These are phyloP conservation scores for Panicum virgatum DNA, from an alignment of 202 grass and related monocot species.

Conservation along the genomic window DNA sequence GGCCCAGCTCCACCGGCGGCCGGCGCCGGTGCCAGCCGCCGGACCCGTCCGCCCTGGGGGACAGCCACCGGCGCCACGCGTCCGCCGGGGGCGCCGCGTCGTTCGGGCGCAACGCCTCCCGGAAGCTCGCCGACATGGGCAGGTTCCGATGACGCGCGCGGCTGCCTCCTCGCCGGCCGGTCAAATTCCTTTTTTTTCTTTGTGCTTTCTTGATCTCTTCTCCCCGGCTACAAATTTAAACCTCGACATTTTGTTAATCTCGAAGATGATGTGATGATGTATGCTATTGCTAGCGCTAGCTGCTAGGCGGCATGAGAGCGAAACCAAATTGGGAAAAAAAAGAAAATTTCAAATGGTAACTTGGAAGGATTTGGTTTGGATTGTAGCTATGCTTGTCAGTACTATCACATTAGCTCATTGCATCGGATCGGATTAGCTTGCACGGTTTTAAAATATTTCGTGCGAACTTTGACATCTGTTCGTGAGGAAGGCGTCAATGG, in stretches of 20 bases:
- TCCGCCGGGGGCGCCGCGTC: conserved; percentile 41
- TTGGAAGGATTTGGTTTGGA: neutral
- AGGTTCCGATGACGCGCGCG: conserved; percentile 53
- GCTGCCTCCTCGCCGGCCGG: neutral
- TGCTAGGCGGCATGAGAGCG: neutral
- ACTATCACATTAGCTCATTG: neutral
- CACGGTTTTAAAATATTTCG: neutral
- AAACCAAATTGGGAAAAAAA: neutral
- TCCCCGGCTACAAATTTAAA: too few species aligned
- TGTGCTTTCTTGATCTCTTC: neutral
- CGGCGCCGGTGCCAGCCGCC: conserved; percentile 55
- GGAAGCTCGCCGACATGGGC: conserved; percentile 58
- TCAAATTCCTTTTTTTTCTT: neutral
- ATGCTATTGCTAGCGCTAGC: conserved; percentile 14
- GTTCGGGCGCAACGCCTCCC: conserved; percentile 49
- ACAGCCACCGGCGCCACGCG: conserved; percentile 47
- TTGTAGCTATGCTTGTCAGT: neutral
- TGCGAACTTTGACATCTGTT: neutral
- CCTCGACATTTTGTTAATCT: conserved; percentile 19
- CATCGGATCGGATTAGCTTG: neutral
- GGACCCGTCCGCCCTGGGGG: conserved; percentile 16
- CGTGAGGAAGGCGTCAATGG: conserved; percentile 8
- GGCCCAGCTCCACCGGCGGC: conserved; percentile 39
- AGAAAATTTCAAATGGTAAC: neutral
- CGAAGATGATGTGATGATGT: conserved; percentile 2